phyloP scores from a whole-genome alignment of 2,329 filamentous ascomycete genomes.

The Elsinoe ampelina region DNA sequence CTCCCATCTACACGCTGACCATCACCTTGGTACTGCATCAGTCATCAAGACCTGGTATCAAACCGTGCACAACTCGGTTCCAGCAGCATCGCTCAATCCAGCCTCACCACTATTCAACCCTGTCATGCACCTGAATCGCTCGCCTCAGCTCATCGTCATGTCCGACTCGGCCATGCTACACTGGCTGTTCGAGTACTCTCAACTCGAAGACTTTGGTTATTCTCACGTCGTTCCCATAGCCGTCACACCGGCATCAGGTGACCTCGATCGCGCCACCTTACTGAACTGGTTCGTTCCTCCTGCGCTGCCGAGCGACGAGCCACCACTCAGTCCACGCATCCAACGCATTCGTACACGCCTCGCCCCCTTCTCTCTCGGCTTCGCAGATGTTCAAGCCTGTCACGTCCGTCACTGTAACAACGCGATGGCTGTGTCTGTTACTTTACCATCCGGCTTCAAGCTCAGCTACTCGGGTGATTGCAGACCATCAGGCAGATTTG shows the following conservation, averaged over 20 bases:
- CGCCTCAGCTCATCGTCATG: slow-evolving; percentile 51
- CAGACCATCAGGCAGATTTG: slow-evolving; percentile 64
- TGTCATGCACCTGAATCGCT: slow-evolving; percentile 16
- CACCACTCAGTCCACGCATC: slow-evolving; percentile 18
- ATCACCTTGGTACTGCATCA: slow-evolving; percentile 76
- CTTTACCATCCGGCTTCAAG: slow-evolving; percentile 71
- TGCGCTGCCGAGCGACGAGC: slow-evolving; percentile 29
- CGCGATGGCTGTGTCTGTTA: slow-evolving; percentile 66
- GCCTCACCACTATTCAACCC: slow-evolving; percentile 26
- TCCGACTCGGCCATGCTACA: slow-evolving; percentile 62
- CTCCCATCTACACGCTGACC: slow-evolving; percentile 91
- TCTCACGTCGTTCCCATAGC: slow-evolving; percentile 46
- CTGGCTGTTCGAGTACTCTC: slow-evolving; percentile 71
- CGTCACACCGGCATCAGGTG: slow-evolving; percentile 27
- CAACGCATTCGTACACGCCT: slow-evolving; percentile 18
- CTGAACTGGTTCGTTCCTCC: slow-evolving; percentile 29
- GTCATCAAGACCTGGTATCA: slow-evolving; percentile 75
- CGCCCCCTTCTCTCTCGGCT: slow-evolving; percentile 43
- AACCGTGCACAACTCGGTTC: slow-evolving; percentile 40
- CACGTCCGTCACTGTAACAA: slow-evolving; percentile 70
- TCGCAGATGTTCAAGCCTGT: slow-evolving; percentile 58
- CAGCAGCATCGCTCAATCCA: slow-evolving; percentile 18
- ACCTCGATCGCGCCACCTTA: slow-evolving; percentile 18
- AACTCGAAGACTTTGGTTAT: slow-evolving; percentile 68
- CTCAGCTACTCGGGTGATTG: slow-evolving; percentile 93